A percentile compares a stretch with the other conserved stretches of the same genome.
These are phyloP conservation scores for Aspergillus steynii DNA, from an alignment of 495 filamentous ascomycete genomes.

Conservation along the genomic window DNA sequence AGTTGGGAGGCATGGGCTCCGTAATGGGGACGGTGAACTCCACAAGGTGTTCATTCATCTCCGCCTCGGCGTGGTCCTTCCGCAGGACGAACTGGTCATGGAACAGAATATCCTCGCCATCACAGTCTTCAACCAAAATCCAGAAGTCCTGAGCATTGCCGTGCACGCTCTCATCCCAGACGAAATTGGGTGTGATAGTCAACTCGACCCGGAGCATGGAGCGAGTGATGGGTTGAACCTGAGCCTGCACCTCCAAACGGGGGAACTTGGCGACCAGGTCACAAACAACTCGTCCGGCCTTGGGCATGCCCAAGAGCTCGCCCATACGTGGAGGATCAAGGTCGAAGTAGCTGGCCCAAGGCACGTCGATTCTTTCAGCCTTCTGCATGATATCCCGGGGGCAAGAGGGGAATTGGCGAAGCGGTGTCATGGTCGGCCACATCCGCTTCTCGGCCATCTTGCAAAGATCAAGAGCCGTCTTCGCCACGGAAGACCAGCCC, in stretches of 20 bases:
- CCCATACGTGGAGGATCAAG: slow-evolving; percentile 97
- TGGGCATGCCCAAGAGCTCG: slow-evolving; percentile 89
- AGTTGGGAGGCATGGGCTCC: slow-evolving; percentile 97
- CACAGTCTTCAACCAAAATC: slow-evolving; percentile 96
- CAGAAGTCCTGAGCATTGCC: slow-evolving; percentile 89
- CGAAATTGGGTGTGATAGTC: slow-evolving; percentile 91
- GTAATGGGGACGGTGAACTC: slow-evolving; percentile 96
- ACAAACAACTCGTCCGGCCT: slow-evolving; percentile 83
- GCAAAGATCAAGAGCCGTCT: slow-evolving; percentile 89
- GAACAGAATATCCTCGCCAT: slow-evolving; percentile 94
- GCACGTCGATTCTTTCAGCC: slow-evolving; percentile 90
- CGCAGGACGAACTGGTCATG: slow-evolving; percentile 94
- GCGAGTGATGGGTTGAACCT: slow-evolving; percentile 90
- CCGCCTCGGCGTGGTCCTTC: slow-evolving; percentile 75
- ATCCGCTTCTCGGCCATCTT: slow-evolving; percentile 99
- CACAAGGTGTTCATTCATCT: slow-evolving; percentile 91
- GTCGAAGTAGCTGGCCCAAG: slow-evolving; percentile 92
- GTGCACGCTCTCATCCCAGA: slow-evolving; percentile 91
- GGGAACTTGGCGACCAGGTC: slow-evolving; percentile 89
- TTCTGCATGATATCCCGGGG: slow-evolving; percentile 85
- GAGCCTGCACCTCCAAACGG: slow-evolving; percentile 84
- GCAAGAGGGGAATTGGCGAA: slow-evolving; percentile 85
- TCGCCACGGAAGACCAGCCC: slow-evolving; percentile 92
- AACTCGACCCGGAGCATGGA: slow-evolving; percentile 95
- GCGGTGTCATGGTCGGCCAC: slow-evolving; percentile 98